A percentile compares a stretch with the other conserved stretches of the same genome.
phyloP scores from a whole-genome alignment of 176 grass and related monocot species.

The Aegilops tauschii region DNA sequence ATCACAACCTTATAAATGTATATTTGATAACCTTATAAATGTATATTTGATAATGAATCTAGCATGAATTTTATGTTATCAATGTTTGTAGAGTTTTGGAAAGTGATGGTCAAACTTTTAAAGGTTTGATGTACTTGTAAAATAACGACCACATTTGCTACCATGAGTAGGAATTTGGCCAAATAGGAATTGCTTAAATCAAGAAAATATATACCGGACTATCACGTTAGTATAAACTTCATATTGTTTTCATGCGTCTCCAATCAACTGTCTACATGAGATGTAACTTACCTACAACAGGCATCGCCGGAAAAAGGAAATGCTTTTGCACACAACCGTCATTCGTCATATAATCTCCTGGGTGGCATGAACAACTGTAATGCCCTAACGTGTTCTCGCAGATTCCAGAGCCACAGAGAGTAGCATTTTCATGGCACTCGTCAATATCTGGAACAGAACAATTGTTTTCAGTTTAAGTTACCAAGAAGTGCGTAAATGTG shows the following conservation, averaged over 20 bases:
- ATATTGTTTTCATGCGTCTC: no score
- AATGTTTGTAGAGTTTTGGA: neutral
- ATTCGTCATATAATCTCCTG: neutral
- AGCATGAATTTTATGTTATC: neutral
- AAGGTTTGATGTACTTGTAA: neutral
- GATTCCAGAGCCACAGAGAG: neutral
- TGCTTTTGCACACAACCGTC: neutral
- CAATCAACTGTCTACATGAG: no score
- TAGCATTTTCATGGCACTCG: neutral
- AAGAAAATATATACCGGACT: no score
- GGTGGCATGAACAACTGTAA: neutral
- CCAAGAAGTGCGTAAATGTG: neutral
- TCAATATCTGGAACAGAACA: constrained; percentile 25
- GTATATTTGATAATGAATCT: neutral
- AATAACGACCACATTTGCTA: neutral
- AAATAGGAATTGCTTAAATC: neutral
- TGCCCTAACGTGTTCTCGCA: neutral
- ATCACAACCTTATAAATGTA: neutral
- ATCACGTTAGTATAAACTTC: no score
- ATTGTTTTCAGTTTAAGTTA: neutral
- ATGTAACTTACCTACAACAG: neutral
- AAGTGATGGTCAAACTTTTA: neutral
- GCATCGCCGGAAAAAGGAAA: neutral
- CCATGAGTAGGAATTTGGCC: neutral
- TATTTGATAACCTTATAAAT: neutral